phyloP scores from a whole-genome alignment of 371 early-diverging fungal genomes.

The Syncephalis fuscata region DNA sequence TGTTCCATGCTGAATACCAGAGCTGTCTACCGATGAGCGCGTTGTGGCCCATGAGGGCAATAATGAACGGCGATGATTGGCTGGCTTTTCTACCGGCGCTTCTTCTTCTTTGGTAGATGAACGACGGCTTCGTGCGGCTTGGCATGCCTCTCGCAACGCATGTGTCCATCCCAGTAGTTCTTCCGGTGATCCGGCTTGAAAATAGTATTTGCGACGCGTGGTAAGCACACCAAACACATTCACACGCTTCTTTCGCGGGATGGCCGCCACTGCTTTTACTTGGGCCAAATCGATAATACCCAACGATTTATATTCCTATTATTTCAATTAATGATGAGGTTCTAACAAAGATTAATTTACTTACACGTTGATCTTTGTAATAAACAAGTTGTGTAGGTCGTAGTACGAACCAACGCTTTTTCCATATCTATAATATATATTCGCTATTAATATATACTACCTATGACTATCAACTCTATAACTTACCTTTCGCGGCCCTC shows the following conservation, averaged over 20 bases:
- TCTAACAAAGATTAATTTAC: too few relatives aligned
- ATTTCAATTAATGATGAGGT: neutral
- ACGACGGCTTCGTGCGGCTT: too few relatives aligned
- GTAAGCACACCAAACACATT: neutral
- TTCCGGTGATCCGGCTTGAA: neutral
- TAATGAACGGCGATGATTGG: too few relatives aligned
- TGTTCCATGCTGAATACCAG: too few relatives aligned
- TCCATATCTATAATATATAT: conserved; percentile 37
- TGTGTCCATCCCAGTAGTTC: neutral
- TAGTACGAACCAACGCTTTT: conserved; percentile 69
- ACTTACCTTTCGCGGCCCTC: too few relatives aligned
- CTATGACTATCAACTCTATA: too few relatives aligned
- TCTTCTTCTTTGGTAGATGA: too few relatives aligned
- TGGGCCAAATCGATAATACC: neutral
- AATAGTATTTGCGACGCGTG: neutral
- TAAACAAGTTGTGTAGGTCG: conserved; percentile 49
- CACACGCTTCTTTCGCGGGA: neutral
- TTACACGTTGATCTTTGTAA: conserved; percentile 61
- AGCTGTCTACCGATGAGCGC: too few relatives aligned
- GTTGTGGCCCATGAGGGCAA: too few relatives aligned
- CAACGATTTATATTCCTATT: neutral
- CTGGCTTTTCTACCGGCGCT: too few relatives aligned
- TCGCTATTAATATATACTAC: neutral
- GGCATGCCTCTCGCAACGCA: neutral
- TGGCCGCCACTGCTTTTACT: neutral